Evolutionary conservation across 768 basidiomycete genomes (phyloP), one percentile per base, ranked within the genome.

Genomic region (Pilatotrama ljubarskyi): DNA sequence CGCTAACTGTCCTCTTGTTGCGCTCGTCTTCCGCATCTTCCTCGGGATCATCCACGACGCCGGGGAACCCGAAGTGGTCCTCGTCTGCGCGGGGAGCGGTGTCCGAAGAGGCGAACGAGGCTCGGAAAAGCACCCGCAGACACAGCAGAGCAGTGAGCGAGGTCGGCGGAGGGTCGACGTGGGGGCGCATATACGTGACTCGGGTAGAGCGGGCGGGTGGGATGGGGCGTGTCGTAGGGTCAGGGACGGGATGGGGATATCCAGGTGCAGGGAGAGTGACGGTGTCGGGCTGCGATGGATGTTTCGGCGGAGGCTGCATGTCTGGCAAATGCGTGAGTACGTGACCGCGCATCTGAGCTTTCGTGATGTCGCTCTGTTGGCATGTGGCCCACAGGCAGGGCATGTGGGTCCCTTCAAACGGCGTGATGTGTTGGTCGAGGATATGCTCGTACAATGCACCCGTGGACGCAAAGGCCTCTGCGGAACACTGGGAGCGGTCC

Each of bases 1-100:
- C 88, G 35, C 74, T 76, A 11, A 69, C 74, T 13, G 64, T 66
- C 1, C 48, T 59, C 15, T 54, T 66, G 49, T 55, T 61, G 24
- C 67, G 63, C 29, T 70, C 66, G 50, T 84, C 83, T 55, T 81
- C 80, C 17, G 88, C 91, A n/a, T 85, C 88, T n/a, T 82, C 80
- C 20, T 90, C 91, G 9, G 52, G 29, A 17, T 63, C 61, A 61
- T 92, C 89, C 37, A 91, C 76, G 20, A 91, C 54, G 0, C 89
- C 93, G 5, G 95, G 95, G 72, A 96, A 92, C 0, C 94, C 94
- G 72, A 95, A 96, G 63, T 91, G 90, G 58, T 95, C 92, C 20
- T 83, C 88, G 68, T 91, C 88, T 2, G 80, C 86, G 25, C 90
- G 81, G 32, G 90, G 90, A 5, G 82, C 82, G 2, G 77, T 71